Conservation (phyloP, 164 flowering plant species). For the Sextonia rubra region DNA sequence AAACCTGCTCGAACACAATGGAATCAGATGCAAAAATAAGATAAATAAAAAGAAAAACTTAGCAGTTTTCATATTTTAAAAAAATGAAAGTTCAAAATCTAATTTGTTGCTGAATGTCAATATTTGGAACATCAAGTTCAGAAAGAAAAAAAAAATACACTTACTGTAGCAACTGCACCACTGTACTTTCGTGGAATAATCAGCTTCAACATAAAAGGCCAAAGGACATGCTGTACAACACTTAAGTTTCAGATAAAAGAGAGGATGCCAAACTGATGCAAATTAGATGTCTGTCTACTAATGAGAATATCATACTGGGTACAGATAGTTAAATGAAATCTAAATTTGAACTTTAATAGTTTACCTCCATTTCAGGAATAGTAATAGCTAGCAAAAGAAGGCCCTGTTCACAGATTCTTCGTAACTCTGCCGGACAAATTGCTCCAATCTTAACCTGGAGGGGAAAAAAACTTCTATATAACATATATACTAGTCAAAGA, state of each 20-base stretch:
- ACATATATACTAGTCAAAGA: neutral
- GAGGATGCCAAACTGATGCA: neutral
- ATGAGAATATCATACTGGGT: too few relatives aligned
- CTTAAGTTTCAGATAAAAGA: neutral
- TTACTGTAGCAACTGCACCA: slow-evolving; percentile 86
- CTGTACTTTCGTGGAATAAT: slow-evolving; percentile 73
- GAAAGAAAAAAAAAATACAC: neutral
- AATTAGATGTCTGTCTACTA: neutral
- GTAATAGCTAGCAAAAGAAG: slow-evolving; percentile 88
- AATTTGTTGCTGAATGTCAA: neutral
- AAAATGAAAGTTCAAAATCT: too few relatives aligned
- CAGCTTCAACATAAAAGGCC: slow-evolving; percentile 98
- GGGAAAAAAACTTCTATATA: slow-evolving; percentile 5
- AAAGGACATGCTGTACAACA: slow-evolving; percentile 62
- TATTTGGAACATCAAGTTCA: neutral
- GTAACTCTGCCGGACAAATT: slow-evolving; percentile 48
- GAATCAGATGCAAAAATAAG: neutral
- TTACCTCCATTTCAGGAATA: slow-evolving; percentile 98
- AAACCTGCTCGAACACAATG: slow-evolving; percentile 48
- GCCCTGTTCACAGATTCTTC: slow-evolving; percentile 77
- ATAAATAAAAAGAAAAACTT: neutral
- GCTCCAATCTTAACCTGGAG: slow-evolving; percentile 60
- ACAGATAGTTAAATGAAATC: neutral
- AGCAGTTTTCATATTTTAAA: too few relatives aligned
- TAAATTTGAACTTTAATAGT: neutral